Evolutionary conservation across 2,329 filamentous ascomycete genomes (phyloP).

Genomic region (Ophiostoma angusticollis): DNA sequence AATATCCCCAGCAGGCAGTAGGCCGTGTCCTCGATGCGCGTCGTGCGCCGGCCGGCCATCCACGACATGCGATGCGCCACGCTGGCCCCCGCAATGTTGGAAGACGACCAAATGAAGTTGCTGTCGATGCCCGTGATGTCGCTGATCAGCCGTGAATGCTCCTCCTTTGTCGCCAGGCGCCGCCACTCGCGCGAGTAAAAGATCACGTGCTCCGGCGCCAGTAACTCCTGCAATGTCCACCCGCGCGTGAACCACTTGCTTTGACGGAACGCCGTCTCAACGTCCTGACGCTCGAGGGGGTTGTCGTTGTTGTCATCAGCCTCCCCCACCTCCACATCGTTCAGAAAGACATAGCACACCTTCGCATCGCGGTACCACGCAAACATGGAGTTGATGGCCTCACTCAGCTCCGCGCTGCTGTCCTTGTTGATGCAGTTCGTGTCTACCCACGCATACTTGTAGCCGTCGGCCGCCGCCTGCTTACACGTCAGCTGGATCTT

Average conservation of each 20-base stretch:
- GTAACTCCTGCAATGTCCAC: constrained; percentile 16
- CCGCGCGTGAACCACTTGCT: constrained; percentile 13
- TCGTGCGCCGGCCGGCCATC: constrained; percentile 15
- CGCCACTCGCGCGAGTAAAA: constrained; percentile 16
- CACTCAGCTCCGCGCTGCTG: constrained; percentile 10
- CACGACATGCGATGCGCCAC: constrained; percentile 18
- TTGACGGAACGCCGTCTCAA: background rate
- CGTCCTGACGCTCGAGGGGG: background rate
- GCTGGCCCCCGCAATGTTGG: constrained; percentile 6
- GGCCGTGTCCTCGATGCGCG: constrained; percentile 16
- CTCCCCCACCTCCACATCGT: constrained; percentile 14
- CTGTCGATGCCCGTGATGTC: constrained; percentile 20
- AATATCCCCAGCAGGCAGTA: constrained; percentile 21
- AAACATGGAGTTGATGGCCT: constrained; percentile 14
- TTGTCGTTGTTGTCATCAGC: background rate
- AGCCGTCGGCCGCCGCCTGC: constrained; percentile 16
- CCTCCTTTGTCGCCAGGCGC: constrained; percentile 15
- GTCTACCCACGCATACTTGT: constrained; percentile 11
- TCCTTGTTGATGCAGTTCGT: constrained; percentile 15
- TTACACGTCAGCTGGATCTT: constrained; percentile 17
- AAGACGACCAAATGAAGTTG: constrained; percentile 12
- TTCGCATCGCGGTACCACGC: constrained; percentile 22
- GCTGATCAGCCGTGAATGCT: constrained; percentile 15
- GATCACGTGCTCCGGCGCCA: constrained; percentile 12
- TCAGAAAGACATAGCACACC: constrained; percentile 24